Percentiles rank a stretch among this genome's conserved stretches.
These are phyloP conservation scores for Pleurostoma richardsiae DNA, from an alignment of 2,329 filamentous ascomycete genomes.

Conservation along the genomic window DNA sequence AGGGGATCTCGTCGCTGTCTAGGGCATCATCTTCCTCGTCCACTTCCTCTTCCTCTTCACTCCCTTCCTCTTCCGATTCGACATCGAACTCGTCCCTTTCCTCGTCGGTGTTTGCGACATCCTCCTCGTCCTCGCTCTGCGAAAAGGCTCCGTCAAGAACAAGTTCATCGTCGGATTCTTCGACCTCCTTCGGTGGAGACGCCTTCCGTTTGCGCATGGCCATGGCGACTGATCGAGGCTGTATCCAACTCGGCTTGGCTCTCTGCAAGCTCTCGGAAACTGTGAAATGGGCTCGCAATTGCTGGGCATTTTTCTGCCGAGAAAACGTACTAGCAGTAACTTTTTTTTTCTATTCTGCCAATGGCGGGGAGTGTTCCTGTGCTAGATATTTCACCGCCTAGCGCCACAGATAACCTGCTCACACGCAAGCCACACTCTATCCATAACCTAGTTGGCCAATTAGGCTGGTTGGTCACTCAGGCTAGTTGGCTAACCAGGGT, in stretches of 20 bases:
- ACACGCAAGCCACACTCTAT: no score
- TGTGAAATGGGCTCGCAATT: no score
- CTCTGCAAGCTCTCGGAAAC: background rate
- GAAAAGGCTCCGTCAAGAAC: slow-evolving; percentile 52
- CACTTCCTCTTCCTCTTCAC: slow-evolving; percentile 34
- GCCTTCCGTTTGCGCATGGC: slow-evolving; percentile 61
- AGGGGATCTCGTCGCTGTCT: slow-evolving; percentile 35
- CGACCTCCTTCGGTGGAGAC: slow-evolving; percentile 43
- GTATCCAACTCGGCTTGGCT: background rate
- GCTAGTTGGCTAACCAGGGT: no score
- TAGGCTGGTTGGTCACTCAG: no score
- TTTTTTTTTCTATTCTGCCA: no score
- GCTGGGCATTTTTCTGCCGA: no score
- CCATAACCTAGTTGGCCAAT: no score
- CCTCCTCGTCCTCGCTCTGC: slow-evolving; percentile 54
- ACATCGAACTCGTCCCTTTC: slow-evolving; percentile 34
- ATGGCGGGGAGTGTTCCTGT: no score
- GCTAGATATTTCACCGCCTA: no score
- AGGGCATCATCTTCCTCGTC: slow-evolving; percentile 30
- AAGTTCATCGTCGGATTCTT: slow-evolving; percentile 58
- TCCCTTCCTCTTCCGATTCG: slow-evolving; percentile 35
- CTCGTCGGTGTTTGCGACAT: slow-evolving; percentile 43
- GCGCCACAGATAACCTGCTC: no score
- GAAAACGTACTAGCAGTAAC: no score
- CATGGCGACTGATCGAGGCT: background rate